Base-by-base conservation (phyloP, 139 green algal genomes). In the Ostreobium quekettii region DNA sequence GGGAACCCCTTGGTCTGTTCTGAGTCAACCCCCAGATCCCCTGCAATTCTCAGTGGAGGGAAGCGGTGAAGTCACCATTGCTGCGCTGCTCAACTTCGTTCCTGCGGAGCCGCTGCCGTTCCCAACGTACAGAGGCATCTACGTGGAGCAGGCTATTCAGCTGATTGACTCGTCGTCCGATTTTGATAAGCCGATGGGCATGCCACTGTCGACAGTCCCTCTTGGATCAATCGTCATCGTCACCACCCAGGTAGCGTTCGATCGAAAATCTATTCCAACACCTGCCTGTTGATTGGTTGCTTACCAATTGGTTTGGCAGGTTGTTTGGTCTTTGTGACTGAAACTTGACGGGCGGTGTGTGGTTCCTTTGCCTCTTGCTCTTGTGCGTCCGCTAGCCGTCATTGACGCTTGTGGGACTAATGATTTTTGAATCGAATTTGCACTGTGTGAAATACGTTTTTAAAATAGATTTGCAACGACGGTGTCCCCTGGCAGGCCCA, bases 51-150 rank as follows among this genome's bases (percentile, higher is more conserved):
- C 65, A 36, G 73, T 59, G 0, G 29, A 53, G 8, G 68, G 72
- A 30, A 38, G 26, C 56, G 75, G 76, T 1, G 73, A 83, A 64
- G 81, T 66, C 48, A 53, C 66, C 3, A 31, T 89, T 19, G 67
- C 78, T 4, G 83, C 74, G 2, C 61, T 60, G 11, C 69, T 90
- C 19, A 66, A 57, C 37, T 90, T 90, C 61, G 78, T 81, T 2
- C 83, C 83, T 2, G 62, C 65, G 3, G 36, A 66, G 30, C 63
- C 84, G 58, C 70, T 82, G 58, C 24, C 63, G 2, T 85, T 80
- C 72, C 82, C 84, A 6, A 76, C 65, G 2, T 90, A 87, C 76
- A 72, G 84, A 4, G 84, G 84, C 19, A 53, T 90, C 3, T 86
- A 71, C 64, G 78, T 90, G 46, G 71, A 85, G 70, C 26, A 64